phyloP scores from a whole-genome alignment of 352 stramenopile genomes.

The Phytophthora citricola region DNA sequence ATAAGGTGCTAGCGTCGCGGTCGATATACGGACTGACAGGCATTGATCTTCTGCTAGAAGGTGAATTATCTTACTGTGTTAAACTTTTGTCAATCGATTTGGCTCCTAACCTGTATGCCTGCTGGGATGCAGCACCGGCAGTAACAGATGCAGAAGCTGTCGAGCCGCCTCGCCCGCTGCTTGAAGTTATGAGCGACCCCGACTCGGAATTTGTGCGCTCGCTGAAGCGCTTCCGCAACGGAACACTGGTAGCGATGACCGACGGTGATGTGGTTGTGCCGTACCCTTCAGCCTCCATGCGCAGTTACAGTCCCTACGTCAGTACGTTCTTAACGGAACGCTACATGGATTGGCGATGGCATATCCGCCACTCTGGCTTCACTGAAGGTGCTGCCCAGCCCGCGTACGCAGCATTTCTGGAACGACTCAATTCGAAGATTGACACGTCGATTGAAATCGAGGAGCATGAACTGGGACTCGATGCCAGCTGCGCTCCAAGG shows the following conservation, averaged over 20 bases:
- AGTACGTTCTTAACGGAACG: slow-evolving; percentile 58
- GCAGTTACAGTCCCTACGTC: slow-evolving; percentile 71
- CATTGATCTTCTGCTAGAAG: slow-evolving; percentile 71
- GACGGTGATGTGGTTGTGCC: slow-evolving; percentile 80
- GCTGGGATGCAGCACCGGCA: slow-evolving; percentile 20
- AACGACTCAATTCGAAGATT: slow-evolving; percentile 50
- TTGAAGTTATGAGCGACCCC: slow-evolving; percentile 73
- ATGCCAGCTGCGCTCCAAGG: slow-evolving; percentile 42
- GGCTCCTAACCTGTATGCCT: slow-evolving; percentile 4
- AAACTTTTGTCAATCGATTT: neutral
- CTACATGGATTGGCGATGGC: slow-evolving; percentile 74
- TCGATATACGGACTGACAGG: slow-evolving; percentile 78
- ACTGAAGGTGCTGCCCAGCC: slow-evolving; percentile 1
- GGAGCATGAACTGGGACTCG: slow-evolving; percentile 43
- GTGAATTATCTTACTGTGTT: slow-evolving; percentile 26
- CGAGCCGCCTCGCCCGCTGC: slow-evolving; percentile 38
- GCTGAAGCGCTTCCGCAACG: slow-evolving; percentile 61
- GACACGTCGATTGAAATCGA: slow-evolving; percentile 51
- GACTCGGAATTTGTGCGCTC: slow-evolving; percentile 60
- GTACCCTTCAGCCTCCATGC: slow-evolving; percentile 75
- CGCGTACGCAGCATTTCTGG: slow-evolving; percentile 33
- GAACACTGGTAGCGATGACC: slow-evolving; percentile 78
- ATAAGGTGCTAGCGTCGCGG: slow-evolving; percentile 69
- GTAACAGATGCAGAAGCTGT: slow-evolving; percentile 7
- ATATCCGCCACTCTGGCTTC: slow-evolving; percentile 77